These are phyloP conservation scores for Penicillium verhagenii DNA, from an alignment of 495 filamentous ascomycete genomes.

Conservation along the genomic window DNA sequence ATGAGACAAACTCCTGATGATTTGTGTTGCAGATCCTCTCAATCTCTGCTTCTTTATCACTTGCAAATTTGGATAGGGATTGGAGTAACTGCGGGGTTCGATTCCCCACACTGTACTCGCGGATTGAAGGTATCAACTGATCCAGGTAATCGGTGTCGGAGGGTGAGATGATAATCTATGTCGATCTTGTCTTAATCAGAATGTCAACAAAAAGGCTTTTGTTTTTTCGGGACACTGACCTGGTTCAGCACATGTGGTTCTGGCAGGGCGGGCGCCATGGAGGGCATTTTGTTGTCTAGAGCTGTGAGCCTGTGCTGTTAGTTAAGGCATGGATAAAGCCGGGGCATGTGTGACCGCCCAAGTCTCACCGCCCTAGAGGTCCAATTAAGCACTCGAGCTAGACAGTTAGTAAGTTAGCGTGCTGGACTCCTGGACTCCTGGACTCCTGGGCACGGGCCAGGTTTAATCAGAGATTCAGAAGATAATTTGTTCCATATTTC, in stretches of 20 bases:
- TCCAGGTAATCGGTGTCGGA: conserved; percentile 94
- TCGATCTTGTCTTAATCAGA: background rate
- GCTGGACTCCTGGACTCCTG: too few species aligned
- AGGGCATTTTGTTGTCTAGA: conserved; percentile 24
- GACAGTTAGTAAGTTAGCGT: background rate
- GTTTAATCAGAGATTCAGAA: too few species aligned
- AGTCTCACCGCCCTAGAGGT: background rate
- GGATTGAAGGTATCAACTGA: conserved; percentile 88
- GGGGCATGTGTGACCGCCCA: background rate
- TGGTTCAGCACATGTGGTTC: conserved; percentile 46
- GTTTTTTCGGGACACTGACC: conserved; percentile 16
- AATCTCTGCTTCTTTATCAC: conserved; percentile 85
- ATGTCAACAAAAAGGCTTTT: background rate
- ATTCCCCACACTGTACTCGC: conserved; percentile 78
- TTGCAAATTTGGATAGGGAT: conserved; percentile 74
- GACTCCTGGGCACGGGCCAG: too few species aligned
- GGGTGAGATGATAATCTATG: conserved; percentile 83
- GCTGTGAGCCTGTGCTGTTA: background rate
- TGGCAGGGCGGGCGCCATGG: conserved; percentile 27
- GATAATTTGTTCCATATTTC: too few species aligned
- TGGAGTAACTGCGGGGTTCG: conserved; percentile 73
- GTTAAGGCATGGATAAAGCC: too few species aligned
- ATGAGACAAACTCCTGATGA: conserved; percentile 92
- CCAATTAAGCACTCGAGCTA: background rate
- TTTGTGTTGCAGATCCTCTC: conserved; percentile 93